A percentile compares a stretch with the other conserved stretches of the same genome.
Evolutionary conservation across 345 rosid genomes (phyloP).

Genomic region (Brassica rapa): DNA sequence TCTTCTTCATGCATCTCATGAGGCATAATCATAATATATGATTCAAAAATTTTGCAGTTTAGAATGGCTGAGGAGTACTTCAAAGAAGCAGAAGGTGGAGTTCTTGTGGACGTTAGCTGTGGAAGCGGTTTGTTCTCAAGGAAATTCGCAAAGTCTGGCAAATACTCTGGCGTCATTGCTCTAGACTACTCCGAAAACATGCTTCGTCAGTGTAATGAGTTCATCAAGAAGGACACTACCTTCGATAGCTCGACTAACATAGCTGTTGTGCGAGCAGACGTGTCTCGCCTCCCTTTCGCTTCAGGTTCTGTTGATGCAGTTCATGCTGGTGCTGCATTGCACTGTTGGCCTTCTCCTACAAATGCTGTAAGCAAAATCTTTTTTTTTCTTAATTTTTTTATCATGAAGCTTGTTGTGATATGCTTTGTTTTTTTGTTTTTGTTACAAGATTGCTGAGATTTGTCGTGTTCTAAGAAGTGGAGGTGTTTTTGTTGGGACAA

Average conservation of each 20-base stretch:
- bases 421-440: not conserved
- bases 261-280: conserved; percentile 92
- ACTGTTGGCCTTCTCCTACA: conserved; percentile 96
- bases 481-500: conserved; percentile 89
- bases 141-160: conserved; percentile 73
- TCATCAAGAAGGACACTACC: conserved; percentile 63
- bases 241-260: conserved; percentile 59
- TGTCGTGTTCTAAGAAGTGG: conserved; percentile 76
- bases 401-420: not conserved
- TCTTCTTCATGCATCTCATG: not conserved
- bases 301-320: conserved; percentile 84
- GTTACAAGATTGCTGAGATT: conserved; percentile 77
- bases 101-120: conserved; percentile 90
- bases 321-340: conserved; percentile 96
- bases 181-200: conserved; percentile 95
- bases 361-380: conserved; percentile 57
- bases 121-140: conserved; percentile 96
- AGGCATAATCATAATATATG: not conserved
- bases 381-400: not conserved
- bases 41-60: conserved; percentile 56
- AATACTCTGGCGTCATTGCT: conserved; percentile 81
- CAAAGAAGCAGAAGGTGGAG: conserved; percentile 72
- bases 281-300: conserved; percentile 82
- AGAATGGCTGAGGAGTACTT: conserved; percentile 92
- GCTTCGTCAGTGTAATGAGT: conserved; percentile 90